phyloP scores from a whole-genome alignment of 768 basidiomycete species.

The Leucosporidium yakuticum region DNA sequence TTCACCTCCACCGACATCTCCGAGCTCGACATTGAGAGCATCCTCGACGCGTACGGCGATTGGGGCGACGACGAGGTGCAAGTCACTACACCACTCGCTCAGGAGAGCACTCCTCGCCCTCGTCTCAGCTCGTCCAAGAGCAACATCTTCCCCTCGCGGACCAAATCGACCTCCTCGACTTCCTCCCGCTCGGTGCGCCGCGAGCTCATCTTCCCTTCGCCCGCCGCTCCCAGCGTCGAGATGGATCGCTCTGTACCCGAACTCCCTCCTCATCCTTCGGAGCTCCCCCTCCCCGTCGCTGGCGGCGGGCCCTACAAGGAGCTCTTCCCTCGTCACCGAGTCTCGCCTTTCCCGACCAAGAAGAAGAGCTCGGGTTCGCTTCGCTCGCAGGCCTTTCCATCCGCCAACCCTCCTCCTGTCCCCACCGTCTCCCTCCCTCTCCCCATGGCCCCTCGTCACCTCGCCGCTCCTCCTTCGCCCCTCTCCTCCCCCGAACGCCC shows the following conservation, averaged over 20 bases:
- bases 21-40: not conserved
- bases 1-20: constrained; percentile 2
- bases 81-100: too few species aligned
- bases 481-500: not conserved
- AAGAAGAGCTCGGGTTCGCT: not conserved
- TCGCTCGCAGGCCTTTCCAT: not conserved
- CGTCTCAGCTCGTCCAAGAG: too few species aligned
- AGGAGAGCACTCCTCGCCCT: too few species aligned
- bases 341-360: not conserved
- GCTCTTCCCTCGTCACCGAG: not conserved
- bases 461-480: not conserved
- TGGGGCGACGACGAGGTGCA: too few species aligned
- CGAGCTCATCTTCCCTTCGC: not conserved
- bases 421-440: not conserved
- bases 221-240: not conserved
- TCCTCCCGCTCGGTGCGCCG: too few species aligned
- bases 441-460: not conserved
- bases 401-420: not conserved
- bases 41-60: not conserved
- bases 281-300: not conserved
- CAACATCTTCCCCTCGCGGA: too few species aligned
- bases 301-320: not conserved
- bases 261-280: not conserved
- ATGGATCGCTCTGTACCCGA: not conserved
- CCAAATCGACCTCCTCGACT: too few species aligned